These are phyloP conservation scores for Boletus rubroflammeus DNA, from an alignment of 768 basidiomycete genomes.

Conservation along the genomic window DNA sequence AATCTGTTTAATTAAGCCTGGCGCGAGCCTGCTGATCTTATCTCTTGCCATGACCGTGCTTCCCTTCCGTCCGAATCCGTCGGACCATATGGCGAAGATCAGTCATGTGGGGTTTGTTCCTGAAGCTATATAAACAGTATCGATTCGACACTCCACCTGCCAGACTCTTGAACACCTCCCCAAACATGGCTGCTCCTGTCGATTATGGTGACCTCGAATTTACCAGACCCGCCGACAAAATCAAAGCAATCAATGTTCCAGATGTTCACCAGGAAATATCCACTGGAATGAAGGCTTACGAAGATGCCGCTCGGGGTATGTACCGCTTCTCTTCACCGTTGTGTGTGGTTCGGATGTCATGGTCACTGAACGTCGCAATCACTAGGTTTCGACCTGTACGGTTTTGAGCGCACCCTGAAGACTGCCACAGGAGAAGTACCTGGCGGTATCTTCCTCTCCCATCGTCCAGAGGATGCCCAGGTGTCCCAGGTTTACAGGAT, in stretches of 20 bases:
- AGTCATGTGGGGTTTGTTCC: conserved; percentile 1
- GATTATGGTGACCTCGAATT: conserved; percentile 34
- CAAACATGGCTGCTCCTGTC: conserved; percentile 19
- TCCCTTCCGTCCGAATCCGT: background rate
- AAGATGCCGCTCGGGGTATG: conserved; percentile 37
- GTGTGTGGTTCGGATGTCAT: background rate
- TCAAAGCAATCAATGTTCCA: conserved; percentile 38
- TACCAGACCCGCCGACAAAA: conserved; percentile 35
- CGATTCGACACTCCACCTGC: too few relatives aligned
- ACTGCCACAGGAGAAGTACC: conserved; percentile 7
- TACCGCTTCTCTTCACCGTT: background rate
- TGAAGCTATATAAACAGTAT: conserved; percentile 1
- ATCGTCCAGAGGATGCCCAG: conserved; percentile 39
- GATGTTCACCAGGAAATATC: conserved; percentile 33
- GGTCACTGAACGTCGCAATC: background rate
- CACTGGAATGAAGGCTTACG: conserved; percentile 36
- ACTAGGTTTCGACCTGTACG: conserved; percentile 27
- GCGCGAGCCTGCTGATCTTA: conserved; percentile 4
- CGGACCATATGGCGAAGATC: background rate
- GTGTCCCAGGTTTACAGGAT: conserved; percentile 38
- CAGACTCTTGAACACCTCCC: background rate
- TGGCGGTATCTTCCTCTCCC: conserved; percentile 32
- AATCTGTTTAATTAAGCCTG: background rate
- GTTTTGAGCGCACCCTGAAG: conserved; percentile 25
- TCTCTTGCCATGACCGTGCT: conserved; percentile 2